Evolutionary conservation across 1,284 basidiomycete species (phyloP), one percentile per base, ranked within the genome.

Genomic region (Takashimella tepidaria): DNA sequence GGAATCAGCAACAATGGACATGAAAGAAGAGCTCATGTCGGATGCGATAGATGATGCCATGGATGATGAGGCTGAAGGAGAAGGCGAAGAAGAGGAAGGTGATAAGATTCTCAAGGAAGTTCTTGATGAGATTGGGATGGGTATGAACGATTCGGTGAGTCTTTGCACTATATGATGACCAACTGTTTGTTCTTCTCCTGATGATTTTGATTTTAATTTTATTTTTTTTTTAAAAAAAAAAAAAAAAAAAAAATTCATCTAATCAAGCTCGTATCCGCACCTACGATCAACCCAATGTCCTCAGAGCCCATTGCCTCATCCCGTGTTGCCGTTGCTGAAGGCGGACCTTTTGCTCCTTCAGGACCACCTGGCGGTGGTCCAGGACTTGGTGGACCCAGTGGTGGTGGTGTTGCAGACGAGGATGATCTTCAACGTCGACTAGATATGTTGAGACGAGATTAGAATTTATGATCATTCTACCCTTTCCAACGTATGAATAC

Each of bases 1-100:
- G 67, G 96, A 99, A 77, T 95, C 87, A 60, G 85, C 88, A 10
- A 89, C 88, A 73, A 99, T 99, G 96, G 95, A 98, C 76, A 98
- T 99, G 96, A 98, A 98, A 77, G 96, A 98, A 77, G 95, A 97
- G 74, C 96, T 98, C 88, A 98, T 98, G 95, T 90, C 88, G 40
- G 96, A 98, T 58, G 89, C 93, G 1, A 88, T 98, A 8, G 96
- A 98, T 76, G 95, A 97, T 68, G 93, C 92, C 40, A 98, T 98
- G 92, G 92, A 96, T 67, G 89, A 90, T 48, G 90, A 92, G 21
- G 79, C 79, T 40, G 91, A 92, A 61, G 93, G 93, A 50, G 93
- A 96, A 52, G 80, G 79, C 5, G 81, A 83, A 74, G 93, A 98
- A 66, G 89, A 90, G 63, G 95, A 98, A 68, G 86, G 92, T 23